These are phyloP conservation scores for Cladobotryum protrusum DNA, from an alignment of 2,329 filamentous ascomycete genomes.

Conservation along the genomic window DNA sequence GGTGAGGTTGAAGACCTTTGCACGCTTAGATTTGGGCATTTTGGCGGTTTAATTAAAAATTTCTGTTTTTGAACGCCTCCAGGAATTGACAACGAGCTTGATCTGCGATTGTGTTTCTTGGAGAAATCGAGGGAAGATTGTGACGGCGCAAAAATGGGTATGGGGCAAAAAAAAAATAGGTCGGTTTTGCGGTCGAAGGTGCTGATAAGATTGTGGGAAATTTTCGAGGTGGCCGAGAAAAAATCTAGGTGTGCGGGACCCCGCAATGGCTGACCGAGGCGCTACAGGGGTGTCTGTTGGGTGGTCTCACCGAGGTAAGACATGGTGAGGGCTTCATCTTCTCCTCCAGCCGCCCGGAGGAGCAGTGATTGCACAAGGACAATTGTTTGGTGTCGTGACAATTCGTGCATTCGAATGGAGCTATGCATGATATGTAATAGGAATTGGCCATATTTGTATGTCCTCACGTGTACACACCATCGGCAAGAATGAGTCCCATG, in stretches of 20 bases:
- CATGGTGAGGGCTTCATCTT: not conserved
- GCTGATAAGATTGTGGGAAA: slow-evolving; percentile 29
- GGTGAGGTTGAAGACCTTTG: slow-evolving; percentile 81
- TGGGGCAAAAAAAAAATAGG: slow-evolving; percentile 4
- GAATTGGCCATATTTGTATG: no score
- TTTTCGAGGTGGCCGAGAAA: slow-evolving; percentile 23
- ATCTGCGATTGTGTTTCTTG: no score
- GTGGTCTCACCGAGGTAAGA: not conserved
- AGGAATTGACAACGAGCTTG: no score
- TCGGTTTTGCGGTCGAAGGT: slow-evolving; percentile 1
- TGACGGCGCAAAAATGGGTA: not conserved
- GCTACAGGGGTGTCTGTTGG: not conserved
- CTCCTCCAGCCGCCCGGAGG: no score
- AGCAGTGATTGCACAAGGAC: no score
- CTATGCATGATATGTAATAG: no score
- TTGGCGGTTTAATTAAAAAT: slow-evolving; percentile 21
- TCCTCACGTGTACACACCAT: no score
- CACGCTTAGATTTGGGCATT: slow-evolving; percentile 97
- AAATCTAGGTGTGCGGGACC: slow-evolving; percentile 21
- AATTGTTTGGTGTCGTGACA: no score
- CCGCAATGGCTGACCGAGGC: slow-evolving; percentile 24
- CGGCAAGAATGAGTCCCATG: no score
- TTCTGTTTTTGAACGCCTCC: not conserved
- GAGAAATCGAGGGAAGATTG: no score
- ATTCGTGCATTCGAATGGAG: no score